A percentile compares a stretch with the other conserved stretches of the same genome.
These are phyloP conservation scores for Hordeum pubiflorum DNA, from an alignment of 202 grass and related monocot species.

Conservation along the genomic window DNA sequence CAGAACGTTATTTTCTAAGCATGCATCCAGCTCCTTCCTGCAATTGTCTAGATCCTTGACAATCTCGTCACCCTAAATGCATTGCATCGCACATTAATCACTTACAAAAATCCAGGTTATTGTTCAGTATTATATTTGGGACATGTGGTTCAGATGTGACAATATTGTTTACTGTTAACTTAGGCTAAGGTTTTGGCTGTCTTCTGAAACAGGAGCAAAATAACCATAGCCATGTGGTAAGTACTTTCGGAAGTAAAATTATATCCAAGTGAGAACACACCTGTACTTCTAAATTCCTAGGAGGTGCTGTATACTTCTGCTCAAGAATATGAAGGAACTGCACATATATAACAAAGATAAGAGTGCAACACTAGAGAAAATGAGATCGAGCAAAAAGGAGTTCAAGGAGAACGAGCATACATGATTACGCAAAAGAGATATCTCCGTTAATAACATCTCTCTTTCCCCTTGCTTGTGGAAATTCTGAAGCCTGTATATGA, in stretches of 20 bases:
- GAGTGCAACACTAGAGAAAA: constrained; percentile 1
- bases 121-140: constrained; percentile 15
- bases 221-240: neutral
- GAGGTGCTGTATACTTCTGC: constrained; percentile 33
- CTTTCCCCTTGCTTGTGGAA: constrained; percentile 58
- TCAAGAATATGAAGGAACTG: constrained; percentile 67
- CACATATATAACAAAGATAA: constrained; percentile 21
- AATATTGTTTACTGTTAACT: neutral
- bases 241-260: constrained; percentile 13
- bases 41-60: constrained; percentile 39
- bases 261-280: constrained; percentile 25
- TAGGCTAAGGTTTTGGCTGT: neutral
- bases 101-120: constrained; percentile 2
- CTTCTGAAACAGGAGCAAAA: neutral
- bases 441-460: constrained; percentile 63
- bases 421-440: constrained; percentile 70
- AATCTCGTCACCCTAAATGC: constrained; percentile 43
- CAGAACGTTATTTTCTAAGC: constrained; percentile 46
- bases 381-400: neutral
- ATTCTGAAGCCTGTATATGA: constrained; percentile 55
- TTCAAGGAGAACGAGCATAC: constrained; percentile 31
- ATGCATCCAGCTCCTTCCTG: constrained; percentile 47
- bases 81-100: constrained; percentile 2
- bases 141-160: neutral
- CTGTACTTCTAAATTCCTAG: constrained; percentile 30